These are phyloP conservation scores for Pestalotiopsis sp. DNA, from an alignment of 2,329 filamentous ascomycete species.

Conservation along the genomic window DNA sequence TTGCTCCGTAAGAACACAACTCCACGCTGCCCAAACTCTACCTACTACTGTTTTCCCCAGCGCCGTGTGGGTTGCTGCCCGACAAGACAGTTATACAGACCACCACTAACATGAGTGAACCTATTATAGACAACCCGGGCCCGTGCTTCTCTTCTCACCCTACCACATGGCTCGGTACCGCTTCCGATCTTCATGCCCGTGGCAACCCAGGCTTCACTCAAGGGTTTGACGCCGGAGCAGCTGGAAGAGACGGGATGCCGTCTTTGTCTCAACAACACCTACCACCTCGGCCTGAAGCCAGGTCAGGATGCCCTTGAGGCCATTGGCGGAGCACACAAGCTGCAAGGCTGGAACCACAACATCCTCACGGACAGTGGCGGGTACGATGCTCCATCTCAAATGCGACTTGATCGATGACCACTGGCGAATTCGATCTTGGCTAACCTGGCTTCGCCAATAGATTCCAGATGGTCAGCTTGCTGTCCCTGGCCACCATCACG, in stretches of 20 bases:
- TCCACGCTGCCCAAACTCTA: conserved; percentile 14
- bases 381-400: conserved; percentile 43
- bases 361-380: conserved; percentile 83
- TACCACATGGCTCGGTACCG: conserved; percentile 89
- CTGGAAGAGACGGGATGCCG: conserved; percentile 87
- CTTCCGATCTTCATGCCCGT: conserved; percentile 98
- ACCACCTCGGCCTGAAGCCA: conserved; percentile 92
- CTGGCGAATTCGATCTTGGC: not conserved
- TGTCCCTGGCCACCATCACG: conserved; percentile 90
- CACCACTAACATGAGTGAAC: not conserved
- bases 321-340: conserved; percentile 88
- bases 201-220: conserved; percentile 93
- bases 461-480: conserved; percentile 97
- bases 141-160: conserved; percentile 81
- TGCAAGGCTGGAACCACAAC: conserved; percentile 96
- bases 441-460: conserved; percentile 46
- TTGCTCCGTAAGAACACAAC: conserved; percentile 69
- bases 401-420: conserved; percentile 17
- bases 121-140: conserved; percentile 81
- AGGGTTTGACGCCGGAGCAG: conserved; percentile 91
- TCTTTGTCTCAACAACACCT: conserved; percentile 96
- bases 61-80: not conserved
- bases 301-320: conserved; percentile 87
- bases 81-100: conserved; percentile 16
- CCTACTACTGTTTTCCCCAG: not conserved